Base-by-base conservation (phyloP, 371 early-diverging fungal species). In the Syncephalis fuscata region DNA sequence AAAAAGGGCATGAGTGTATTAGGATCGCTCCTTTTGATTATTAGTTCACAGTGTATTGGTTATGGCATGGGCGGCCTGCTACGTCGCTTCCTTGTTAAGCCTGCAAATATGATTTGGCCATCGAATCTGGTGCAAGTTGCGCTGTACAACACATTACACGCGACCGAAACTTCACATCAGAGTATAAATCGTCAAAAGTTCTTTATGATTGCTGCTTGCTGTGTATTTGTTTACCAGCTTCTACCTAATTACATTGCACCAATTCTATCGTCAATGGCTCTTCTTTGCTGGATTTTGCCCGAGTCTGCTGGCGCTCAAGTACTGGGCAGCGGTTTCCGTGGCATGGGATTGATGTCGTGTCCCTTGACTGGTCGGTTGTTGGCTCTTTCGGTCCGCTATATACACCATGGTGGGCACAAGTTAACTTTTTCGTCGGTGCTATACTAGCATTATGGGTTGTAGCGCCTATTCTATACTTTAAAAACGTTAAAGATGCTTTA, bases 61-160 rank as follows among this genome's bases (percentile, higher is more conserved):
- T 88, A 80, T 58, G 86, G 88, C 8, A 70, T 89, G 46, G 83
- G 89, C 17, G 93, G 91, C 36, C 54, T 84, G 3, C 63, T 73
- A 39, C 75, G 86, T 37, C 68, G 73, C 16, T 85, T 74, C 62
- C 65, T 90, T n/a, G 85, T 92, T 11, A 67, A 74, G 17, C 90
- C 90, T 24, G 67, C 76, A 0, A 62, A 69, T 7, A 88, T 92
- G 90, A 67, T 88, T 20, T 94, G 92, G 92, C 92, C 92, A 7
- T 62, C 71, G 10, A 73, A 67, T 27, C 63, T 94, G 27, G 74
- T 86, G 37, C 71, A 68, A 17, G 76, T 83, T 10, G 78, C 89
- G 0, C 54, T 91, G 27, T 72, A 86, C 52, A 67, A 67, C 16
- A 73, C 86, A 0, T 66, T 88, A 15, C 87, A 86, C 56, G 69